Evolutionary conservation across 306 rosid genomes (phyloP).

Genomic region (Cicer yamashitae): DNA sequence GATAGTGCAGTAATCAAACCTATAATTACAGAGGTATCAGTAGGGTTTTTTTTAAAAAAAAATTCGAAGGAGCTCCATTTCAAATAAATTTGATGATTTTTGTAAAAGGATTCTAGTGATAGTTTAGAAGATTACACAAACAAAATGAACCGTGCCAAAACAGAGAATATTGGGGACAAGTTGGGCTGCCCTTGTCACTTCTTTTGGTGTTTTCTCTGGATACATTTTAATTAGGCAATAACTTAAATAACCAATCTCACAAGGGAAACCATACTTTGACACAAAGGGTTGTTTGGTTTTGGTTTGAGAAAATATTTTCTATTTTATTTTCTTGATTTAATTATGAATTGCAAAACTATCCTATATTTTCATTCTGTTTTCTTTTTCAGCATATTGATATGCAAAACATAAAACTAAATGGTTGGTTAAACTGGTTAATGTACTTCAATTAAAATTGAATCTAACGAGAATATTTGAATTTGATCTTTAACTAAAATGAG

Average conservation of each 20-base stretch:
- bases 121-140: slow-evolving; percentile 14
- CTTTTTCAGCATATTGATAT: too few species aligned
- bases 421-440: too few species aligned
- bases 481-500: too few species aligned
- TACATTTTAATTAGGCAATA: not conserved
- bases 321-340: not conserved
- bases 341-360: not conserved
- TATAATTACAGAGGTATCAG: too few species aligned
- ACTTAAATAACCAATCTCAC: not conserved
- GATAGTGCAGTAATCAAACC: too few species aligned
- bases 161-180: not conserved
- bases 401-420: too few species aligned
- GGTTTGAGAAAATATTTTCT: not conserved
- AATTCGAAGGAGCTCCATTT: not conserved
- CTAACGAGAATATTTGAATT: too few species aligned
- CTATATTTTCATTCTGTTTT: not conserved
- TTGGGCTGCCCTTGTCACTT: slow-evolving; percentile 34
- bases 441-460: too few species aligned
- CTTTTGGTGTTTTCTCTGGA: not conserved
- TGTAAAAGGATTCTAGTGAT: not conserved
- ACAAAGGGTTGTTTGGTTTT: not conserved
- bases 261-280: not conserved
- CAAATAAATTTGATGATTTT: not conserved
- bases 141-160: slow-evolving; percentile 23
- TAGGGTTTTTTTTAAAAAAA: too few species aligned